phyloP scores from a whole-genome alignment of 345 rosid genomes.

The Capsella bursapastoris region DNA sequence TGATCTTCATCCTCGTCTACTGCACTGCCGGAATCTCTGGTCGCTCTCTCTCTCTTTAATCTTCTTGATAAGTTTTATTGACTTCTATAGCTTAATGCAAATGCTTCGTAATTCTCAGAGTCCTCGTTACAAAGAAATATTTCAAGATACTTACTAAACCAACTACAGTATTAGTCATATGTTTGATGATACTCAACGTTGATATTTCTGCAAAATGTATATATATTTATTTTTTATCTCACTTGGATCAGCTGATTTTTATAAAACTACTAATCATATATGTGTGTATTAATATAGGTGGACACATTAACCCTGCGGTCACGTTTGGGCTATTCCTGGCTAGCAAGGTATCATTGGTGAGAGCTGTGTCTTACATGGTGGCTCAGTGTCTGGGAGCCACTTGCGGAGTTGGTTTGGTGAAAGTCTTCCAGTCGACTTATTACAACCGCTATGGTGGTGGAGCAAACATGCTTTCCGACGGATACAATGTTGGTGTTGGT shows the following conservation, averaged over 20 bases:
- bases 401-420: conserved; percentile 80
- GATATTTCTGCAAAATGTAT: neutral
- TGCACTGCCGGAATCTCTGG: conserved; percentile 94
- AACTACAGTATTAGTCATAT: neutral
- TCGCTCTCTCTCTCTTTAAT: conserved; percentile 24
- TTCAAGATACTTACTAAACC: neutral
- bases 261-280: neutral
- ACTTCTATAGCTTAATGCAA: neutral
- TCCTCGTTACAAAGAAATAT: neutral
- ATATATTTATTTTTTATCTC: neutral
- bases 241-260: neutral
- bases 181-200: conserved; percentile 23
- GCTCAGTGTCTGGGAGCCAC: conserved; percentile 86
- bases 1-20: conserved; percentile 81
- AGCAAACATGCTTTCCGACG: conserved; percentile 61
- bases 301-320: conserved; percentile 91
- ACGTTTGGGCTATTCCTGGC: conserved; percentile 80
- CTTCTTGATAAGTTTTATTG: no score
- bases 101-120: neutral
- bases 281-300: conserved; percentile 47
- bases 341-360: conserved; percentile 70
- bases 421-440: conserved; percentile 60
- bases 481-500: conserved; percentile 64
- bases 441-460: conserved; percentile 67
- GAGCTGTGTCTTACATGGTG: conserved; percentile 71